Base-by-base conservation (phyloP, 1,284 basidiomycete genomes). In the Tetrapyrgos nigripes region DNA sequence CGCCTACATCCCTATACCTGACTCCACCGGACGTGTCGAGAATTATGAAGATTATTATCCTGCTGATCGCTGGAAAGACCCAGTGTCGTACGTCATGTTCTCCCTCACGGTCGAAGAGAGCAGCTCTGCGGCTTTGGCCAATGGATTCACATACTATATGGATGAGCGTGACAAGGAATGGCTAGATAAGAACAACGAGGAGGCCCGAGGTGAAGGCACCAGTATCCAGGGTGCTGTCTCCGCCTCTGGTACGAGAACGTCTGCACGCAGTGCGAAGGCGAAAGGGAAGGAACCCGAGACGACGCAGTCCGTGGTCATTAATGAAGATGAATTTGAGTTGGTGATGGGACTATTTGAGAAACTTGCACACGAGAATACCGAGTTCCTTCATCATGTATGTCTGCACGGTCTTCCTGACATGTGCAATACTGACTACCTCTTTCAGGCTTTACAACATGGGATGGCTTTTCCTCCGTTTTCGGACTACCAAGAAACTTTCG, bases 131-230 rank as follows among this genome's bases (percentile, higher is more conserved):
- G 83, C 84, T 19, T 82, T 93, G 61, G 76, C 83, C 33, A 81
- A 85, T 66, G 88, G 87, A 1, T 93, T 90, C 70, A 86, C 88
- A 4, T 98, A 99, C 73, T 93, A 89, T 66, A 92, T 98, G 90
- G 97, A 99, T 70, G 97, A 99, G 73, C 91, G 94, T 37, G 97
- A 99, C 76, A 87, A 92, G 66, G 91, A 92, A 58, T 99, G 97
- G 96, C 84, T 99, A 37, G 89, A 92, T 62, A 91, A 88, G 73
- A 94, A 94, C 72, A 98, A 98, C 67, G 90, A 92, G 66, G 88
- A 92, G 64, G 92, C 92, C 2, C 86, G 92, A 50, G 92, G 94
- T 19, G 94, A 95, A 70, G 91, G 94, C 14, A 89, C 91, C 1
- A 89, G 90, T 60, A 83, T 85, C 0, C 87, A 92, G 66, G 88